phyloP scores from a whole-genome alignment of 768 basidiomycete genomes.

The Pulveroboletus sp. region DNA sequence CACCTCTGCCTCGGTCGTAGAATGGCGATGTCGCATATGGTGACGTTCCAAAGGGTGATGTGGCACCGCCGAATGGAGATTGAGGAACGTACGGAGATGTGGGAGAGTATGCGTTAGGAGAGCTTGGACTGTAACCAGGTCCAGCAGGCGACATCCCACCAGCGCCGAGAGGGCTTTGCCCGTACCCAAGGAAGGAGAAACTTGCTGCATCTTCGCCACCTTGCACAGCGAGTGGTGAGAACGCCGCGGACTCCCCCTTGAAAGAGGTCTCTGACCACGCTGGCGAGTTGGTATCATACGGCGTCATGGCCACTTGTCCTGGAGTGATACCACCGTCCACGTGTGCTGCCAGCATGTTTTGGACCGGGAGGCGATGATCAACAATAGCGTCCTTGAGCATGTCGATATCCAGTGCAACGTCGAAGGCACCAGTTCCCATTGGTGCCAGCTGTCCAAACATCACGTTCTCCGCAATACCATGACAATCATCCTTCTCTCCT shows the following conservation, averaged over 20 bases:
- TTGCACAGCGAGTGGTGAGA: conserved; percentile 91
- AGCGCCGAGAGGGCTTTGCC: conserved; percentile 82
- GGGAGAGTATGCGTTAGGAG: conserved; percentile 85
- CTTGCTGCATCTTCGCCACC: conserved; percentile 79
- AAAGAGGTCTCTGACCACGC: conserved; percentile 75
- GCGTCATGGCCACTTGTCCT: conserved; percentile 91
- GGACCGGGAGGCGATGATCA: conserved; percentile 89
- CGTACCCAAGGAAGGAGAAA: conserved; percentile 73
- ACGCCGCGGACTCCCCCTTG: conserved; percentile 84
- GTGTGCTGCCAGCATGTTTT: conserved; percentile 73
- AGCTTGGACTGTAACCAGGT: conserved; percentile 87
- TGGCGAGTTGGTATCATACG: conserved; percentile 91
- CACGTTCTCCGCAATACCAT: conserved; percentile 98
- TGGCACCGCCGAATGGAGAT: conserved; percentile 79
- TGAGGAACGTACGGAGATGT: conserved; percentile 89
- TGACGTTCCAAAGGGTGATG: conserved; percentile 79
- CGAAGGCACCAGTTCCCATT: conserved; percentile 97
- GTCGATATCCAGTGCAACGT: conserved; percentile 93
- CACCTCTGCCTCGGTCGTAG: conserved; percentile 64
- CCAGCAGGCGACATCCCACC: conserved; percentile 88
- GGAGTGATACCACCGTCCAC: conserved; percentile 89
- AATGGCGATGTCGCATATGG: conserved; percentile 86
- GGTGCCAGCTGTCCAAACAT: conserved; percentile 99
- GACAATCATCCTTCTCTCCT: conserved; percentile 97
- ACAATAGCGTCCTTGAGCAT: conserved; percentile 99